These are phyloP conservation scores for Sugiyamaella novakii DNA, from an alignment of 1,139 yeast genomes.

Conservation along the genomic window DNA sequence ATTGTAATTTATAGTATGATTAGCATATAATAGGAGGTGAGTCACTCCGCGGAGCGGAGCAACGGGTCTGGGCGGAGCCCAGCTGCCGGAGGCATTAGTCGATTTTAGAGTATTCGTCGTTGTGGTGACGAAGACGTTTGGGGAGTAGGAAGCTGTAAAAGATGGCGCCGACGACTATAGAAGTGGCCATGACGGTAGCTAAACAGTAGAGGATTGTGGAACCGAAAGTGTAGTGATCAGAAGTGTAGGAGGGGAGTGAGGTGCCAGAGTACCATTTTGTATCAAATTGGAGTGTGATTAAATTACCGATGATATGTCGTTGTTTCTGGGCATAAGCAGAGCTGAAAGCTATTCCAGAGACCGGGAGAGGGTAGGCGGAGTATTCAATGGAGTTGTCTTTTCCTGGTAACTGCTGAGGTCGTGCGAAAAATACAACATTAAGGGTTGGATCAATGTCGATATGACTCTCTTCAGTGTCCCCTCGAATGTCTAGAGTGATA, in stretches of 20 bases:
- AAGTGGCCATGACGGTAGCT: conserved; percentile 29
- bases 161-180: conserved; percentile 27
- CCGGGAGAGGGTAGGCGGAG: conserved; percentile 19
- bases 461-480: conserved; percentile 68
- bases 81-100: too few relatives aligned
- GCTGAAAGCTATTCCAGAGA: conserved; percentile 62
- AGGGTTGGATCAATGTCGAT: conserved; percentile 64
- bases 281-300: conserved; percentile 58
- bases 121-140: conserved; percentile 25
- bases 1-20: conserved; percentile 11
- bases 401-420: conserved; percentile 4
- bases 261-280: conserved; percentile 54
- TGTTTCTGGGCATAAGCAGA: conserved; percentile 60
- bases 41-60: too few relatives aligned
- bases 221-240: conserved; percentile 13
- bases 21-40: too few relatives aligned
- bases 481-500: conserved; percentile 65
- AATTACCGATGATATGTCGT: conserved; percentile 66
- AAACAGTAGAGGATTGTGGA: conserved; percentile 23
- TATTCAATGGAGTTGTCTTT: conserved; percentile 19
- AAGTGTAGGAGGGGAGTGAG: conserved; percentile 16
- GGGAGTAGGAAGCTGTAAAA: conserved; percentile 33
- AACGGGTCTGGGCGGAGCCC: neutral
- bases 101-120: conserved; percentile 29
- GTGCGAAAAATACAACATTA: conserved; percentile 51